Base-by-base conservation (phyloP, 352 stramenopile genomes). In the Pythium coloratum region DNA sequence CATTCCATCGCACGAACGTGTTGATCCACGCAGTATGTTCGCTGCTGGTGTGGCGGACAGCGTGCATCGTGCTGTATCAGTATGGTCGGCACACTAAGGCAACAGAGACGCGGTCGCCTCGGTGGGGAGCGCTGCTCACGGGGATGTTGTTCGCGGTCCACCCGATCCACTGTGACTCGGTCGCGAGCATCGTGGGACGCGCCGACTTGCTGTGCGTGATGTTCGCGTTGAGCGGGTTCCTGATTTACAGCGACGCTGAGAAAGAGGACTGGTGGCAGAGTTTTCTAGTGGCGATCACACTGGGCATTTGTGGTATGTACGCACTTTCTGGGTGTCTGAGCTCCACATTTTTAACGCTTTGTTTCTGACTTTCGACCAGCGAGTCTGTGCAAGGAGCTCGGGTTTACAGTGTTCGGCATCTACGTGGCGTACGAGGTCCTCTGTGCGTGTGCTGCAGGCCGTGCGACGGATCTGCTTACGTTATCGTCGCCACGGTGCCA, bases 131-230 rank as follows among this genome's bases (percentile, higher is more conserved):
- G 0, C 30, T 73, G 16, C 49, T 86, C 2, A 77, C 91, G 1
- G 89, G 80, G 0, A 51, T 97, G 38, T n/a, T 98, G 42, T 98
- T 98, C 64, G 88, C 89, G 4, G 88, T 97, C 24, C 92, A 98
- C 62, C 89, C 91, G 8, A 80, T 98, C 30, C 93, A 98, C 62
- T 93, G 88, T 42, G 92, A 98, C 65, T 86, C 92, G 1, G 75
- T 98, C 16, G 89, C 90, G 1, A 95, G 90, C 59, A 81, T 98
- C 40, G 94, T 98, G 10, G 92, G 93, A 3, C 80, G 94, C 32
- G 92, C 91, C 0, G 94, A 98, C 73, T 70, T 98, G 50, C 71
- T 98, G 6, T 94, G 82, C 30, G 90, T 88, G 1, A 58, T 82
- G 10, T 77, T 96, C 42, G 82, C 82, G 6, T 50, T 97, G 2